Evolutionary conservation across 75 land plant species (phyloP), one percentile per base, ranked within the genome.

Genomic region (Ceratopteris richardii): DNA sequence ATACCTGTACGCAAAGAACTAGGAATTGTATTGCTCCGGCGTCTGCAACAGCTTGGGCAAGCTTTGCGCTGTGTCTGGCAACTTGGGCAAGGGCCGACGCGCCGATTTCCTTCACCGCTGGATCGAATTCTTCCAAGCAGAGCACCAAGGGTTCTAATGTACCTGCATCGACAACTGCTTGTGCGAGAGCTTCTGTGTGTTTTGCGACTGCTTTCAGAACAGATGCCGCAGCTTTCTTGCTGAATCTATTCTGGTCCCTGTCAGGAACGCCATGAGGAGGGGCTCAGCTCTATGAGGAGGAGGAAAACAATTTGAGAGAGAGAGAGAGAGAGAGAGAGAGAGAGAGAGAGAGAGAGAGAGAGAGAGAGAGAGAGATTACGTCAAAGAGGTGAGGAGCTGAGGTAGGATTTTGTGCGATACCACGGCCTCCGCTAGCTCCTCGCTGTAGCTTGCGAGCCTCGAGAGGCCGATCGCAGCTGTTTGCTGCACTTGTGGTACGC

Each of bases 71-170:
- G 25, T 71, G 73, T 20, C 65, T 57, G 10, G 73, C 73, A 33
- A 71, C 57, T 25, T 71, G 36, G 43, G 67, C 67, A 2, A 64
- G 19, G 0, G 73, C 67, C 9, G 61, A 57, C 11, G 73, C 73
- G 55, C 69, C 73, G 20, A 64, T 40, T 51, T 71, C 73, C 36
- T 64, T 64, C 7, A 71, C 73, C 10, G 61, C 42, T 16, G 73
- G 73, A 50, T 71, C 73, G 28, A 64, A 64, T 40, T 71, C 73
- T 39, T 56, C 61, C 0, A 71, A 61, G 28, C 58, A 53, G 3
- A 41, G 59, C 18, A 64, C 68, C 28, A 71, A 41, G 3, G 40
- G 55, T 18, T 56, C 39, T 13, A 71, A 5, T 0, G 66, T 61
- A 22, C 68, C 68, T 23, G 60, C 33, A 51, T 71, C 68, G 23